Evolutionary conservation across 1,284 basidiomycete genomes (phyloP).

Genomic region (Quambalaria eucalypti): DNA sequence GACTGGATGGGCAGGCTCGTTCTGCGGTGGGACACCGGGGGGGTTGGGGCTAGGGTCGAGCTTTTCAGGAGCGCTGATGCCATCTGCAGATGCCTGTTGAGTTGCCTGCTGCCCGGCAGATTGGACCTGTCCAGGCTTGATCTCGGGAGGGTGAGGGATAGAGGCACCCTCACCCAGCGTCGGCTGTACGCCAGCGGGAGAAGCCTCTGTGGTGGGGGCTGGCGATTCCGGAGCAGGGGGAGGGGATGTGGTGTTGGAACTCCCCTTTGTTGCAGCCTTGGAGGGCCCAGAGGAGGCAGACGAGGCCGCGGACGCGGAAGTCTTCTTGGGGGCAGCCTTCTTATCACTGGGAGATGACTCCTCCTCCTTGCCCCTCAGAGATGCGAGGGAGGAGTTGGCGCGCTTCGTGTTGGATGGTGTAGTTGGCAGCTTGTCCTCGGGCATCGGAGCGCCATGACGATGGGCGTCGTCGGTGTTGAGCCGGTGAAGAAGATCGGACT

Average conservation of each 20-base stretch:
- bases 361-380: not conserved
- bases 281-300: not conserved
- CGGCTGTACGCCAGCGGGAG: not conserved
- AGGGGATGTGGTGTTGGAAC: not conserved
- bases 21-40: constrained; percentile 13
- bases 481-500: constrained; percentile 5
- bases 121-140: constrained; percentile 9
- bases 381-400: not conserved
- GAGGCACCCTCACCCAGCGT: not conserved
- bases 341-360: not conserved
- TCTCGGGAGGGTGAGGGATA: constrained; percentile 5
- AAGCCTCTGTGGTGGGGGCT: not conserved
- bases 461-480: constrained; percentile 7
- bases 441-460: not conserved
- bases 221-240: not conserved
- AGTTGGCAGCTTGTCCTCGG: not conserved
- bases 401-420: not conserved
- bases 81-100: not conserved
- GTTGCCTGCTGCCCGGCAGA: not conserved
- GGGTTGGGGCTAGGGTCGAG: constrained; percentile 2
- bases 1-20: constrained; percentile 1
- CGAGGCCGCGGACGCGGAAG: not conserved
- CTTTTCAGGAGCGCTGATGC: constrained; percentile 1
- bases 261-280: too few relatives aligned
- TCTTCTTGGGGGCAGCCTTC: not conserved